These are phyloP conservation scores for Elymus sibiricus DNA, from an alignment of 176 grass and related monocot species.

Conservation along the genomic window DNA sequence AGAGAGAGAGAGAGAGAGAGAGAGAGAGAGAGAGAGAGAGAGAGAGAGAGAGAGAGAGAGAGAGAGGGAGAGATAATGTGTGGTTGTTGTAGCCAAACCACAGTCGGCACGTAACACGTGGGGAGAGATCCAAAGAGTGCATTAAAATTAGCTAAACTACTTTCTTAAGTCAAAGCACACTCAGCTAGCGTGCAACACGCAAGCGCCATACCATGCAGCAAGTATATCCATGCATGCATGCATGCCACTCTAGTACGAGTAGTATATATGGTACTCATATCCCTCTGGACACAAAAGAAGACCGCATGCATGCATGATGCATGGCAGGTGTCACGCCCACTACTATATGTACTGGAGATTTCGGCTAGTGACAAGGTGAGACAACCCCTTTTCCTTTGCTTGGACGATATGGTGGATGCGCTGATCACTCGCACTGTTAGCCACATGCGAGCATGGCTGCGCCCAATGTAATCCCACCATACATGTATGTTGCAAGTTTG, in stretches of 20 bases:
- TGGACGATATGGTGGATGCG: not conserved
- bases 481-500: not conserved
- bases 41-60: not conserved
- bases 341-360: not conserved
- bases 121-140: no score
- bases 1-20: no score
- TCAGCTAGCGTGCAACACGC: not conserved
- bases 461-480: not conserved
- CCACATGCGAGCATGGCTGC: not conserved
- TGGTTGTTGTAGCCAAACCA: not conserved
- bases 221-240: not conserved
- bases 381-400: not conserved
- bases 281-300: not conserved
- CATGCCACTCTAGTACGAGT: not conserved
- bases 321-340: not conserved
- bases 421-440: slow-evolving; percentile 20
- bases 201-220: no score
- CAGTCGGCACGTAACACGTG: not conserved
- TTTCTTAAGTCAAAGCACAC: not conserved
- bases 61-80: not conserved
- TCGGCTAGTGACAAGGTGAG: not conserved
- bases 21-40: not conserved
- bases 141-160: not conserved
- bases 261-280: not conserved
- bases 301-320: not conserved